Conservation (phyloP, 495 filamentous ascomycete genomes). For the Mytilinidion resinicola region DNA sequence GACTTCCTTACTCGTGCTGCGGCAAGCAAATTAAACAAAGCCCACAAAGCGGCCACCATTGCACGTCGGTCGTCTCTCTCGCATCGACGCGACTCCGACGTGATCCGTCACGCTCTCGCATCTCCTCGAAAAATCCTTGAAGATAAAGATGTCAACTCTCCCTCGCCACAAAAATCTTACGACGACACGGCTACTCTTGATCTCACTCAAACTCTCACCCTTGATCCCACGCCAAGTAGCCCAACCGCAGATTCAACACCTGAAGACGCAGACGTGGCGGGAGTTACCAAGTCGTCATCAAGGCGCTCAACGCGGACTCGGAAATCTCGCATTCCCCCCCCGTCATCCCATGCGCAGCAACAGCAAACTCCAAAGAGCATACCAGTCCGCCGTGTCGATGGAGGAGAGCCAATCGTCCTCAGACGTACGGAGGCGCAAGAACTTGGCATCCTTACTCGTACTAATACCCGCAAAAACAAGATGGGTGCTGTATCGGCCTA, state of each 20-base stretch:
- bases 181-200: conserved; percentile 24
- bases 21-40: conserved; percentile 52
- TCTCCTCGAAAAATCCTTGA: conserved; percentile 46
- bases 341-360: conserved; percentile 24
- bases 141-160: conserved; percentile 50
- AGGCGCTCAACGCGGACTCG: conserved; percentile 19
- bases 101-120: conserved; percentile 34
- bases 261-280: conserved; percentile 21
- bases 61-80: conserved; percentile 28
- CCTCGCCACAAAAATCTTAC: conserved; percentile 30
- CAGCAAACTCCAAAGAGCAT: conserved; percentile 44
- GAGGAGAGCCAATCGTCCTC: conserved; percentile 50
- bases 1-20: conserved; percentile 56
- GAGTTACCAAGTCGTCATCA: conserved; percentile 4
- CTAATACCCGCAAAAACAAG: conserved; percentile 54
- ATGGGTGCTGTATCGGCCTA: conserved; percentile 47
- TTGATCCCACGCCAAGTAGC: conserved; percentile 8
- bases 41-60: conserved; percentile 35
- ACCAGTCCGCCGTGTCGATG: conserved; percentile 51
- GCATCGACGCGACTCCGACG: conserved; percentile 38
- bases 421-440: conserved; percentile 55
- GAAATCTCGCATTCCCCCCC: conserved; percentile 16
- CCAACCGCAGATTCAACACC: conserved; percentile 4
- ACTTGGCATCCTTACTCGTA: conserved; percentile 46
- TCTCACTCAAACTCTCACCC: conserved; percentile 23